These are phyloP conservation scores for Hypoxylon sp. DNA, from an alignment of 2,329 filamentous ascomycete genomes.

Conservation along the genomic window DNA sequence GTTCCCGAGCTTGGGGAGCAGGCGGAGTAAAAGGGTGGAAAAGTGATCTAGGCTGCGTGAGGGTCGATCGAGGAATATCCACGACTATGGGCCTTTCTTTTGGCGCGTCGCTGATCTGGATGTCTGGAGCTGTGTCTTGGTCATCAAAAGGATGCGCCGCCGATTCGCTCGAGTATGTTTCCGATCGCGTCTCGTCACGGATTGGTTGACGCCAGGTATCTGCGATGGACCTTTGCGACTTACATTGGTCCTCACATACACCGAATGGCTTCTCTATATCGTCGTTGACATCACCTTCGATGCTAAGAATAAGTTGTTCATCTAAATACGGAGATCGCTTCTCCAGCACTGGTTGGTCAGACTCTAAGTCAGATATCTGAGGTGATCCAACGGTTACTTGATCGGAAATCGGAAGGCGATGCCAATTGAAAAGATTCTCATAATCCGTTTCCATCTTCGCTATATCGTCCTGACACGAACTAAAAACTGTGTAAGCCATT, in stretches of 20 bases:
- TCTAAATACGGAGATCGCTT: slow-evolving; percentile 2
- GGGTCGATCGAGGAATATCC: slow-evolving; percentile 44
- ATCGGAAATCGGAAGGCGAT: slow-evolving; percentile 9
- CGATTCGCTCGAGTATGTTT: slow-evolving; percentile 4
- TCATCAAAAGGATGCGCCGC: slow-evolving; percentile 9
- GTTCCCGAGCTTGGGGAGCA: slow-evolving; percentile 48
- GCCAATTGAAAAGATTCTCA: background rate
- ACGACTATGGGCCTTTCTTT: slow-evolving; percentile 33
- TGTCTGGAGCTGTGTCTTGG: slow-evolving; percentile 13
- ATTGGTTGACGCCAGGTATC: background rate
- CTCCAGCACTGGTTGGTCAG: slow-evolving; percentile 1
- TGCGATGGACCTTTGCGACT: background rate
- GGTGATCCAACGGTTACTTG: background rate
- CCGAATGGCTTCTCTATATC: background rate
- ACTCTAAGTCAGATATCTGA: background rate
- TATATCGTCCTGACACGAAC: slow-evolving; percentile 10
- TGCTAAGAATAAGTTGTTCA: background rate
- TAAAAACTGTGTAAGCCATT: background rate
- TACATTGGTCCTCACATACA: background rate
- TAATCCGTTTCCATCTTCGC: slow-evolving; percentile 13
- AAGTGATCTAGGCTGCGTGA: slow-evolving; percentile 45
- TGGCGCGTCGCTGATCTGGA: background rate
- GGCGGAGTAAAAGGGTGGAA: slow-evolving; percentile 49
- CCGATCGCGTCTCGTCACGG: background rate
- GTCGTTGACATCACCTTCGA: slow-evolving; percentile 3